Base-by-base conservation (phyloP, 2,329 filamentous ascomycete genomes). In the Phaeophleospora eucalypticola region DNA sequence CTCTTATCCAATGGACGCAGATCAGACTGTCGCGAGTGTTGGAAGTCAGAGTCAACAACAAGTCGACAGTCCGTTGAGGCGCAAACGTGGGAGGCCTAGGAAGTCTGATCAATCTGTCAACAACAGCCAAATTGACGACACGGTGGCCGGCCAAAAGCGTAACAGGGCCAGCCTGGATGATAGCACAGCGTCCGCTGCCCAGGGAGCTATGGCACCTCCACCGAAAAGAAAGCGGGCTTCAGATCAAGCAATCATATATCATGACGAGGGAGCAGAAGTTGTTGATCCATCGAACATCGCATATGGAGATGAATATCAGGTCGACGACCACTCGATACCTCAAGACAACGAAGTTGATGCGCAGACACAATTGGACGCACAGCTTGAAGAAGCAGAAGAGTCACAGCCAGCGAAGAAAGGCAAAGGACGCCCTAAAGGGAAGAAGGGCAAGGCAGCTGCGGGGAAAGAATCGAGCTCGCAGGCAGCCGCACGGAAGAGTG, bases 381-480 rank as follows among this genome's bases (percentile, higher is more conserved):
- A 55, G 35, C 43, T 51, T 7, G 48, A 46, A 27, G 32, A 32
- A 21, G 45, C 49, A 29, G 38, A 41, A 18, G 45, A 49, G 14
- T 16, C 44, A 17, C 48, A 51, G 19, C 39, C 36, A 18, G 42
- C 41, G 18, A 48, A 45, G 41, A 55, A 48, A 41, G 36, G 41
- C n/a, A 54, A 36, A 38, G 47, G 45, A 27, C 44, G 46, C 12
- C 39, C 37, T 3, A 56, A 56, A 18, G 53, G 45, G 2, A 56
- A 54, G 34, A 52, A 49, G 37, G 42, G 36, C 40, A 53, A 51
- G 29, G 46, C 46, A 7, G 35, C 46, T 24, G 51, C 47, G 19
- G 48, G 49, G 18, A 57, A 51, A 38, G 54, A 61, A 20, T 37
- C 49, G 41, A 51, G 60, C 36, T 39, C 53, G 8, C 59, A 58